phyloP scores from a whole-genome alignment of 805 yeast genomes.

The Saccharomyces paradoxus region DNA sequence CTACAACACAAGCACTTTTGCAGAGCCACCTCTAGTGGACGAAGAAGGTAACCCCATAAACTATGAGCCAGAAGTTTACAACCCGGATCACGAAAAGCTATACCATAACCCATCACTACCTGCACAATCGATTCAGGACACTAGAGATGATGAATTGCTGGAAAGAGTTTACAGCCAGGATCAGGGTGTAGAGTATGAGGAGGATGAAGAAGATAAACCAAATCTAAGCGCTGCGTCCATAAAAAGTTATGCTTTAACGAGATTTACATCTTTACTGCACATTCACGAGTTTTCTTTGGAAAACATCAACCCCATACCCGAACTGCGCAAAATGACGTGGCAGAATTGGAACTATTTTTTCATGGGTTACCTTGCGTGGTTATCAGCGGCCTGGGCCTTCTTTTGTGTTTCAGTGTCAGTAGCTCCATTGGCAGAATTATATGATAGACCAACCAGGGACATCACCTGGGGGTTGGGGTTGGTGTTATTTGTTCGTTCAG shows the following conservation, averaged over 20 bases:
- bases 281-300: conserved; percentile 20
- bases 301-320: conserved; percentile 38
- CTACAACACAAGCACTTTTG: background rate
- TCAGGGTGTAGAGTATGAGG: conserved; percentile 6
- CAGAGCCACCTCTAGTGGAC: conserved; percentile 4
- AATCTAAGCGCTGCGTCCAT: conserved; percentile 4
- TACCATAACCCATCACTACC: conserved; percentile 12
- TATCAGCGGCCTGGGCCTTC: conserved; percentile 67
- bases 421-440: conserved; percentile 40
- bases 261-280: conserved; percentile 23
- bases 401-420: conserved; percentile 55
- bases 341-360: conserved; percentile 50
- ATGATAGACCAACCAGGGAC: conserved; percentile 38
- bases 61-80: conserved; percentile 1
- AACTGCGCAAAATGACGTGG: conserved; percentile 31
- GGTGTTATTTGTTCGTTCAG: conserved; percentile 63
- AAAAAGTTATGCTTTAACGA: conserved; percentile 14
- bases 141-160: conserved; percentile 5
- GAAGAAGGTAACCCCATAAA: conserved; percentile 1
- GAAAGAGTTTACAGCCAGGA: conserved; percentile 7
- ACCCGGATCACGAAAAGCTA: conserved; percentile 1
- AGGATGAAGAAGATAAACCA: conserved; percentile 7
- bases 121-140: conserved; percentile 5
- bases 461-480: conserved; percentile 69
- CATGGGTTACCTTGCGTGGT: conserved; percentile 59